Conservation (phyloP, 495 filamentous ascomycete species). For the Penicillium desertorum region DNA sequence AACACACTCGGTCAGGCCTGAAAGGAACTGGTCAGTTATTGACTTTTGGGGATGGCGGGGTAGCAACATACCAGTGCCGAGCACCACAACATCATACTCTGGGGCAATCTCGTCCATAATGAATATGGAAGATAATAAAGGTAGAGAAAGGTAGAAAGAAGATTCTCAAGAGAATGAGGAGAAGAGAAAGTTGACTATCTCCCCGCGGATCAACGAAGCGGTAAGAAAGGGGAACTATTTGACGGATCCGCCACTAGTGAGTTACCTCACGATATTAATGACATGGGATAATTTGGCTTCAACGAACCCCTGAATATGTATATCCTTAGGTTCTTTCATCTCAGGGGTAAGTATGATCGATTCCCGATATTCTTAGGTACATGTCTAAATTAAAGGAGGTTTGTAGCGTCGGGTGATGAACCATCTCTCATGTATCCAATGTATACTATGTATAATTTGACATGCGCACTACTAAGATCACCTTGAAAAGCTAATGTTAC, state of each 20-base stretch:
- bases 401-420: not conserved
- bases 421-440: not conserved
- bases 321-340: not conserved
- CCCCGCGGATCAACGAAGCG: conserved; percentile 38
- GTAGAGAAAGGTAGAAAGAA: conserved; percentile 9
- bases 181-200: conserved; percentile 24
- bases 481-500: conserved; percentile 12
- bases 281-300: not conserved
- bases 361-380: not conserved
- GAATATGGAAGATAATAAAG: conserved; percentile 13
- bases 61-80: conserved; percentile 80
- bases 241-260: conserved; percentile 35
- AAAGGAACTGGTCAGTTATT: conserved; percentile 33
- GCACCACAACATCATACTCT: conserved; percentile 97
- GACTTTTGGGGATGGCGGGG: conserved; percentile 34
- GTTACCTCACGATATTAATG: conserved; percentile 17
- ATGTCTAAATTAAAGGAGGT: not conserved
- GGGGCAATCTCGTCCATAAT: conserved; percentile 94
- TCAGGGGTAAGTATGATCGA: conserved; percentile 8
- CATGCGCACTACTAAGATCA: conserved; percentile 8
- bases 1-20: conserved; percentile 97
- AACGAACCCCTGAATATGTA: conserved; percentile 7
- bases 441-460: conserved; percentile 9
- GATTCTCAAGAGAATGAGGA: conserved; percentile 18
- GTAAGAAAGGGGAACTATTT: conserved; percentile 35